A percentile compares a stretch with the other conserved stretches of the same genome.
These are phyloP conservation scores for Dactylellina parvicollis DNA, from an alignment of 2,329 filamentous ascomycete species.

Conservation along the genomic window DNA sequence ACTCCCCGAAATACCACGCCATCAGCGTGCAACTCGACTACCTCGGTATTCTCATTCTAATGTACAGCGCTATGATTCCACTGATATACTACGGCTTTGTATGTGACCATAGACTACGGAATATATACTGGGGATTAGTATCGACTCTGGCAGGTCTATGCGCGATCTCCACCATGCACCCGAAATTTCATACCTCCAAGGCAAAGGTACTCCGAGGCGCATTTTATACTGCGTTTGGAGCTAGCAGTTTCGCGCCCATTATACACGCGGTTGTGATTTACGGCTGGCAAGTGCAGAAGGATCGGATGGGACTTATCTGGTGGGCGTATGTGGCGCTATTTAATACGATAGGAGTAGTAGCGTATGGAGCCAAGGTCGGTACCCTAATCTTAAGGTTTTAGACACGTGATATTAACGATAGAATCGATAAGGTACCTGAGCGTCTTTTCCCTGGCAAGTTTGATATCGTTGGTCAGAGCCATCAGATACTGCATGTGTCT, in stretches of 20 bases:
- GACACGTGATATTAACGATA: not conserved
- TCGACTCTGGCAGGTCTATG: constrained; percentile 61
- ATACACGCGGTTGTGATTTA: constrained; percentile 61
- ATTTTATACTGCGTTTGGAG: constrained; percentile 63
- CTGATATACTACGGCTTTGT: constrained; percentile 69
- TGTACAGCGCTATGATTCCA: constrained; percentile 71
- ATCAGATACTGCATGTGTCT: constrained; percentile 66
- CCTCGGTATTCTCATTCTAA: constrained; percentile 70
- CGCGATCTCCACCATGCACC: constrained; percentile 61
- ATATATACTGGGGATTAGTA: constrained; percentile 61
- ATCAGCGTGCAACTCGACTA: constrained; percentile 71
- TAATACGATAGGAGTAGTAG: constrained; percentile 61
- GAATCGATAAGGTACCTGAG: constrained; percentile 62
- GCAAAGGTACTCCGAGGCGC: constrained; percentile 62
- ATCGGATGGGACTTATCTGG: constrained; percentile 62
- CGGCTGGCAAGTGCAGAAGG: constrained; percentile 60
- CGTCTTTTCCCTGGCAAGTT: constrained; percentile 63
- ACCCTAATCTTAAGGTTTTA: not conserved
- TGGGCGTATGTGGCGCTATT: constrained; percentile 61
- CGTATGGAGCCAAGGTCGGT: constrained; percentile 61
- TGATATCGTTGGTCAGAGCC: constrained; percentile 65
- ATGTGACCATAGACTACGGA: constrained; percentile 60
- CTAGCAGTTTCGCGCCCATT: constrained; percentile 62
- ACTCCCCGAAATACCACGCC: constrained; percentile 65
- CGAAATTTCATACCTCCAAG: constrained; percentile 61